Evolutionary conservation across 2,329 filamentous ascomycete species (phyloP).

Genomic region (Colletotrichum neosansevieriae): DNA sequence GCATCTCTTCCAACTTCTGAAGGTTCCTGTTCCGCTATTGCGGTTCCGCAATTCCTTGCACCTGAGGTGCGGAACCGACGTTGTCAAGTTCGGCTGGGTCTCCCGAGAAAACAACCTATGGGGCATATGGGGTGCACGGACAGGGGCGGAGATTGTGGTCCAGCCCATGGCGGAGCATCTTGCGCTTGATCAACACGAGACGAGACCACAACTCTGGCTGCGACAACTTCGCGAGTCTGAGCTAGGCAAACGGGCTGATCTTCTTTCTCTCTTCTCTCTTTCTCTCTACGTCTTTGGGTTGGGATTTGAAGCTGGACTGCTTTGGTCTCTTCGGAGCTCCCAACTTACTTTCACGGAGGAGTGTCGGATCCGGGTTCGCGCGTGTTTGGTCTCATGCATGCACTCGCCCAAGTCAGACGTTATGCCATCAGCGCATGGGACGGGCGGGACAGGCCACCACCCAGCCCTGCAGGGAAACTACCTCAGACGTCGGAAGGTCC

Average conservation of each 20-base stretch:
- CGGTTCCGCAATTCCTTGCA: conserved; percentile 4
- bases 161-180: conserved; percentile 10
- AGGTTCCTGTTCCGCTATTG: background rate
- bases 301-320: background rate
- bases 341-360: conserved; percentile 21
- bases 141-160: conserved; percentile 6
- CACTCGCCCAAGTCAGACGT: conserved; percentile 15
- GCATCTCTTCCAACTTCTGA: too few relatives aligned
- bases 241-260: background rate
- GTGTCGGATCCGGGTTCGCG: conserved; percentile 23
- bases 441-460: too few relatives aligned
- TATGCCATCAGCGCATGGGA: conserved; percentile 14
- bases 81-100: conserved; percentile 19
- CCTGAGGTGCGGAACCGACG: conserved; percentile 11
- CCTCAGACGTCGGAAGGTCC: background rate
- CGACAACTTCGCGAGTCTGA: background rate
- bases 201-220: conserved; percentile 16
- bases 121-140: conserved; percentile 1
- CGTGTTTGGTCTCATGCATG: conserved; percentile 23
- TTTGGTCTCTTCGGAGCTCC: conserved; percentile 19
- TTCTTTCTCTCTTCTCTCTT: background rate
- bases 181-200: conserved; percentile 19
- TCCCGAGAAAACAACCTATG: conserved; percentile 20
- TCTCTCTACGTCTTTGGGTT: background rate
- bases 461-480: background rate